Evolutionary conservation across 495 filamentous ascomycete species (phyloP).

Genomic region (Chaetomium tenue): DNA sequence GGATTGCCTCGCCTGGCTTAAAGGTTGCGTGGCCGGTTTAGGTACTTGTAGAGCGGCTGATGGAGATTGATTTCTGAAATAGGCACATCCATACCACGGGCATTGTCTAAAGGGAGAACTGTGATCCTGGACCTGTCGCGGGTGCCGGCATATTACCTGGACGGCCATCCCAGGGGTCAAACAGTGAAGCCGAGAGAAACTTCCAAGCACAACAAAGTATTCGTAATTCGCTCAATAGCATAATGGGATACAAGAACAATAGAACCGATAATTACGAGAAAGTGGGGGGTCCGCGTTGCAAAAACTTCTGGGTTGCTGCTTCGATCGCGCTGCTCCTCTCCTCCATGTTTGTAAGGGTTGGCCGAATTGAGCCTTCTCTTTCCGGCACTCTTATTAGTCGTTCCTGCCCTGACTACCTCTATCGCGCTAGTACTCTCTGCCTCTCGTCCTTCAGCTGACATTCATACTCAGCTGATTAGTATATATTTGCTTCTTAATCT

Average conservation of each 20-base stretch:
- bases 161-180: constrained; percentile 3
- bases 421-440: too few species aligned
- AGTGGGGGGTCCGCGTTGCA: background rate
- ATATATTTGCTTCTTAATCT: too few species aligned
- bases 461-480: too few species aligned
- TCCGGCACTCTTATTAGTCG: too few species aligned
- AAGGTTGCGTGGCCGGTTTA: too few species aligned
- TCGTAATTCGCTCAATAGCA: background rate
- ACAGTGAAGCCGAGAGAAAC: constrained; percentile 5
- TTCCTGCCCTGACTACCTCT: too few species aligned
- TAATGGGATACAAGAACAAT: constrained; percentile 2
- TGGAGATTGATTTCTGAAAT: too few species aligned
- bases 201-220: background rate
- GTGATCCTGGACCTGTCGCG: background rate
- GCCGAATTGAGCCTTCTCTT: background rate
- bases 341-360: background rate
- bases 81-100: too few species aligned
- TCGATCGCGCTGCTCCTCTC: background rate
- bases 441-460: too few species aligned
- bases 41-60: too few species aligned
- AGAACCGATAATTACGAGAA: background rate
- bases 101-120: background rate
- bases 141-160: constrained; percentile 1
- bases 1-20: too few species aligned
- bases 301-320: background rate